Conservation (phyloP, 106 monocot genomes). For the Allium fistulosum region DNA sequence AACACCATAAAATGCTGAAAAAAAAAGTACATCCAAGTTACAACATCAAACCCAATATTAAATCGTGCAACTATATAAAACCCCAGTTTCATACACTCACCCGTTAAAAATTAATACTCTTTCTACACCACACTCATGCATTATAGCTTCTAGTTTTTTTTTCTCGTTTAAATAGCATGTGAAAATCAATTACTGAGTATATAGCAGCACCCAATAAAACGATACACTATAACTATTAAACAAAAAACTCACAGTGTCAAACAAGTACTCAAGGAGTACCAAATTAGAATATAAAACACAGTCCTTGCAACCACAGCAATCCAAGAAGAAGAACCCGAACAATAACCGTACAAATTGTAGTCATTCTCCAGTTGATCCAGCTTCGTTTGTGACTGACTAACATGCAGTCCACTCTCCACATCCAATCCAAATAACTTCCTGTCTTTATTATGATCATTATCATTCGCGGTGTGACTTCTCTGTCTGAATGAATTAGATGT, state of each 20-base stretch:
- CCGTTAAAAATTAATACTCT: background rate
- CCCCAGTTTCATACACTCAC: too few species aligned
- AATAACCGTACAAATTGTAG: too few species aligned
- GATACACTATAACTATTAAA: background rate
- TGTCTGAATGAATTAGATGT: constrained; percentile 42
- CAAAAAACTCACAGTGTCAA: constrained; percentile 74
- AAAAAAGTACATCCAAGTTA: too few species aligned
- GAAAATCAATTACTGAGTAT: too few species aligned
- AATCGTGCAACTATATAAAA: too few species aligned
- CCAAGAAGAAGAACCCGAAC: too few species aligned
- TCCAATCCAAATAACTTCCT: constrained; percentile 16
- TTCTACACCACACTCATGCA: background rate
- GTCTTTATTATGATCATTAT: background rate
- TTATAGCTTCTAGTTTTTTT: too few species aligned
- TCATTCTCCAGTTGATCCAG: constrained; percentile 32
- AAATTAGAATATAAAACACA: constrained; percentile 50
- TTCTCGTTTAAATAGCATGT: too few species aligned
- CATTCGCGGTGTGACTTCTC: constrained; percentile 12
- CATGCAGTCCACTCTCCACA: constrained; percentile 24
- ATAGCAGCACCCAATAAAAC: background rate
- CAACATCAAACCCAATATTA: too few species aligned
- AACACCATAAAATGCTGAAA: too few species aligned
- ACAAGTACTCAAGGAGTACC: constrained; percentile 86
- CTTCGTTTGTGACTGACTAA: constrained; percentile 44
- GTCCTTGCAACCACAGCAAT: constrained; percentile 45